phyloP scores from a whole-genome alignment of 192 early-diverging fungal genomes.

The Funneliformis geosporum region DNA sequence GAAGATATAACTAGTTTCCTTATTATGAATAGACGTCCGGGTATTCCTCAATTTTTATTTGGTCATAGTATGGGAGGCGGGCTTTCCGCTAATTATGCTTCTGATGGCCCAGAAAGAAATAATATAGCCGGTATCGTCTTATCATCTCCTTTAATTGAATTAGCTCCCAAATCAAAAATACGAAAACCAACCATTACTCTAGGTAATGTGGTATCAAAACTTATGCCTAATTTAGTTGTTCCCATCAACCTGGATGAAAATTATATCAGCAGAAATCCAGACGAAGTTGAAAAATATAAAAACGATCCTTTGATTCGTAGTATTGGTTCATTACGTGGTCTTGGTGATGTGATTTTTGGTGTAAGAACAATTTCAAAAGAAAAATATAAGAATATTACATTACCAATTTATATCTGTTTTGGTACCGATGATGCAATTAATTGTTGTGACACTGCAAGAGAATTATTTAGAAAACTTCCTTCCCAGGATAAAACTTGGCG shows the following conservation, averaged over 20 bases:
- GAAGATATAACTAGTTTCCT: constrained; percentile 55
- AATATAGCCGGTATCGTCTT: background rate
- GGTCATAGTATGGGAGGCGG: constrained; percentile 48
- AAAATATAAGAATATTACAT: background rate
- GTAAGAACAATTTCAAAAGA: background rate
- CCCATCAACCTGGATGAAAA: background rate
- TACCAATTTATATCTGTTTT: background rate
- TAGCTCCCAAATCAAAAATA: background rate
- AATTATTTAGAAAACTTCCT: background rate
- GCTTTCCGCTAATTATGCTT: background rate
- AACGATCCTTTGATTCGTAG: background rate
- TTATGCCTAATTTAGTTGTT: background rate
- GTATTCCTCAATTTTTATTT: constrained; percentile 53
- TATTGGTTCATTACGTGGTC: background rate
- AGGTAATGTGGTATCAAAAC: background rate
- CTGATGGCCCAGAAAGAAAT: background rate
- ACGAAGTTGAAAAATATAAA: background rate
- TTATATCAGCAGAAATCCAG: background rate
- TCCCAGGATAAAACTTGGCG: background rate
- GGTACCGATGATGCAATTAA: background rate
- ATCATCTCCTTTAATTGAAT: background rate
- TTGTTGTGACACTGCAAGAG: background rate
- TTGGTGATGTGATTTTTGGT: background rate
- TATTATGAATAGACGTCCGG: constrained; percentile 36
- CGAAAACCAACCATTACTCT: too few relatives aligned